These are phyloP conservation scores for Alectoria sarmentosa DNA, from an alignment of 495 filamentous ascomycete species.

Conservation along the genomic window DNA sequence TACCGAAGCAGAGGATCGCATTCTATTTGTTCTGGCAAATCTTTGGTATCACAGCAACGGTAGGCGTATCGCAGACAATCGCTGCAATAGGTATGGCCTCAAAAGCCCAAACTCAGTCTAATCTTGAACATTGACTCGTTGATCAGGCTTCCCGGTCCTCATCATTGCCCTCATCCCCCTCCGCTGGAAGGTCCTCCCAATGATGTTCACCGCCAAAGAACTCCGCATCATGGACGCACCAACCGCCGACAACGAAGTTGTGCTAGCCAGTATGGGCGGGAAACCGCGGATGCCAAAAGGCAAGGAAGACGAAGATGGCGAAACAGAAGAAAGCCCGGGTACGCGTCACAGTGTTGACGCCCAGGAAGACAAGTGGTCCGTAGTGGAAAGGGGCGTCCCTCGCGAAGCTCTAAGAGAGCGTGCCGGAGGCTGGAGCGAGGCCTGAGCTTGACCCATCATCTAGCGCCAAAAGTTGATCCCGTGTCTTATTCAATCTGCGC, in stretches of 20 bases:
- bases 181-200: slow-evolving; percentile 33
- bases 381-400: slow-evolving; percentile 10
- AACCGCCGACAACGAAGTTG: slow-evolving; percentile 28
- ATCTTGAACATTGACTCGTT: no score
- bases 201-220: slow-evolving; percentile 33
- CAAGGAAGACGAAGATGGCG: neutral
- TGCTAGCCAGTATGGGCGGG: slow-evolving; percentile 32
- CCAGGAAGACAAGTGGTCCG: slow-evolving; percentile 9
- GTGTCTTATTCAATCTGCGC: neutral
- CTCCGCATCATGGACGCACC: slow-evolving; percentile 35
- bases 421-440: slow-evolving; percentile 8
- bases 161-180: slow-evolving; percentile 37
- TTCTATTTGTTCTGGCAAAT: slow-evolving; percentile 32
- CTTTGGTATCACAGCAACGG: slow-evolving; percentile 31
- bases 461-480: neutral
- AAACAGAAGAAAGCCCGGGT: neutral
- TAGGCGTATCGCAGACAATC: slow-evolving; percentile 40
- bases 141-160: slow-evolving; percentile 39
- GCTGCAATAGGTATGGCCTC: slow-evolving; percentile 29
- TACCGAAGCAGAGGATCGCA: slow-evolving; percentile 30
- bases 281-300: slow-evolving; percentile 28
- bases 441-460: neutral
- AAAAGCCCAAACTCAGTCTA: neutral
- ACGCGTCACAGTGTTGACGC: neutral
- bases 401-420: slow-evolving; percentile 8